Conservation (phyloP, 2,329 filamentous ascomycete species). For the Talaromyces verruculosus region DNA sequence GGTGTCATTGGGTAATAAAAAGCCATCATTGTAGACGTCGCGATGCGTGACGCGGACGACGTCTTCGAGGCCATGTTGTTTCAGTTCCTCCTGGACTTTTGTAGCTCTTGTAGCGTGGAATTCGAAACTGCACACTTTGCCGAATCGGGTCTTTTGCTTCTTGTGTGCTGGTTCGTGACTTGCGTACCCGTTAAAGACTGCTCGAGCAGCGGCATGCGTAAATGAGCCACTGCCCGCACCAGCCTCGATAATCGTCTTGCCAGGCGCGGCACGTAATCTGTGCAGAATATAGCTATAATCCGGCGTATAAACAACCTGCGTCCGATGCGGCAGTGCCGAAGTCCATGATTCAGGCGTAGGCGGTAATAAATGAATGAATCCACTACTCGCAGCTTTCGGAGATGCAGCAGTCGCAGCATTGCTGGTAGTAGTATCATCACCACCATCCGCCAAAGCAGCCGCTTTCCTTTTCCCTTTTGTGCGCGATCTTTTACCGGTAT, state of each 20-base stretch:
- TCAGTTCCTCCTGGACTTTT: slow-evolving; percentile 46
- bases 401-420: slow-evolving; percentile 28
- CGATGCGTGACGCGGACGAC: slow-evolving; percentile 50
- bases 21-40: slow-evolving; percentile 53
- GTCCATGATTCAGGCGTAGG: slow-evolving; percentile 55
- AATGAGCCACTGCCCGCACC: slow-evolving; percentile 55
- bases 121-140: slow-evolving; percentile 53
- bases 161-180: slow-evolving; percentile 27
- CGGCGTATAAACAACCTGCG: slow-evolving; percentile 55
- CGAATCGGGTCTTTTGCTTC: slow-evolving; percentile 30
- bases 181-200: slow-evolving; percentile 50
- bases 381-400: slow-evolving; percentile 40
- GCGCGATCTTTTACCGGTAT: slow-evolving; percentile 84
- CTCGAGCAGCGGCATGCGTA: slow-evolving; percentile 51
- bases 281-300: slow-evolving; percentile 56
- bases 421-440: slow-evolving; percentile 34
- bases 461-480: slow-evolving; percentile 51
- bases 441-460: slow-evolving; percentile 1
- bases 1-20: slow-evolving; percentile 35
- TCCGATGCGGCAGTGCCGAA: slow-evolving; percentile 51
- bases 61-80: slow-evolving; percentile 44
- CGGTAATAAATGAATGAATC: slow-evolving; percentile 51
- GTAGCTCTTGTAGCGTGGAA: slow-evolving; percentile 48
- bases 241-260: slow-evolving; percentile 50
- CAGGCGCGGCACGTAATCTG: slow-evolving; percentile 48